phyloP scores from a whole-genome alignment of 2,329 filamentous ascomycete genomes.

The Ascosphaera acerosa region DNA sequence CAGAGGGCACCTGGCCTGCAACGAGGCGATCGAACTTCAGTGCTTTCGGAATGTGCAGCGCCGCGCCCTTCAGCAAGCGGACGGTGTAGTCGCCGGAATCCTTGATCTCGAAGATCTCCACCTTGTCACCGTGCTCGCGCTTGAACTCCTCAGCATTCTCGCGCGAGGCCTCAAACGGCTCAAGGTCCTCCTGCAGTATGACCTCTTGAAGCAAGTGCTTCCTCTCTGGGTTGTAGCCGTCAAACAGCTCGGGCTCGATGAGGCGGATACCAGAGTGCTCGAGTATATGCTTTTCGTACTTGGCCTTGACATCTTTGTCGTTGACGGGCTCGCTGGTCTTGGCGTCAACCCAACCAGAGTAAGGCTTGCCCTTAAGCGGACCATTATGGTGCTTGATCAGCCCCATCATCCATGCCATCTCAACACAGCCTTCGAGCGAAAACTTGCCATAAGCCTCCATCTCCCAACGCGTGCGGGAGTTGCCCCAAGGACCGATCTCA shows the following conservation, averaged over 20 bases:
- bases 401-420: constrained; percentile 99
- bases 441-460: constrained; percentile 97
- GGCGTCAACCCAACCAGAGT: constrained; percentile 83
- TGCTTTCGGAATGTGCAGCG: constrained; percentile 87
- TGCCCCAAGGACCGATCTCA: constrained; percentile 94
- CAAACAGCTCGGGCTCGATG: constrained; percentile 91
- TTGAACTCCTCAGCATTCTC: constrained; percentile 95
- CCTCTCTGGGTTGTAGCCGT: constrained; percentile 92
- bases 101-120: constrained; percentile 84
- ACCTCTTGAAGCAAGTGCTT: constrained; percentile 97
- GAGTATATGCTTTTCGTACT: constrained; percentile 91
- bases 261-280: constrained; percentile 94
- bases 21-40: constrained; percentile 92
- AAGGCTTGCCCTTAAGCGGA: constrained; percentile 80
- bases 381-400: constrained; percentile 98
- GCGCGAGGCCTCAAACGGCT: constrained; percentile 91
- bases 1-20: constrained; percentile 86
- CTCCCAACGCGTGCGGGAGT: constrained; percentile 93
- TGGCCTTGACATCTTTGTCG: constrained; percentile 90
- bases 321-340: constrained; percentile 91
- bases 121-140: constrained; percentile 90
- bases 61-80: constrained; percentile 83
- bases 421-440: constrained; percentile 88
- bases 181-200: constrained; percentile 87
- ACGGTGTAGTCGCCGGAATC: constrained; percentile 89